Percentiles rank a stretch among this genome's conserved stretches.
These are phyloP conservation scores for Oropetium thomaeum DNA, from an alignment of 176 grass and related monocot genomes.

Conservation along the genomic window DNA sequence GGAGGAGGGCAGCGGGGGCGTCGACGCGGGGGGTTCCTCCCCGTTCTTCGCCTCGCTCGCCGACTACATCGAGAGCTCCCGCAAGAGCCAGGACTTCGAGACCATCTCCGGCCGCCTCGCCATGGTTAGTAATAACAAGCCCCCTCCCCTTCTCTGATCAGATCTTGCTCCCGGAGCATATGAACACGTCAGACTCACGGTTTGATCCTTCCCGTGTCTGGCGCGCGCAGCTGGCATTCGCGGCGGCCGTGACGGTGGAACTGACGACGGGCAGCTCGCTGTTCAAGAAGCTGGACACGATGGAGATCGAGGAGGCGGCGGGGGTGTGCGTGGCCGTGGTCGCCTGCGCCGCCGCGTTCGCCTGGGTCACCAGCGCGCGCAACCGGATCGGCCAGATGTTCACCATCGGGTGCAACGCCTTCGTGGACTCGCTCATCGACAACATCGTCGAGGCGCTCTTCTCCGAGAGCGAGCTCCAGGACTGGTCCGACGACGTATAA, in stretches of 20 bases:
- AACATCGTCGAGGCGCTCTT: conserved; percentile 93
- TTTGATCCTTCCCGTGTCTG: not conserved
- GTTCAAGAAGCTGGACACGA: conserved; percentile 89
- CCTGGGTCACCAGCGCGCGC: conserved; percentile 70
- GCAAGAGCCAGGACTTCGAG: conserved; percentile 93
- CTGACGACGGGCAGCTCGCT: conserved; percentile 79
- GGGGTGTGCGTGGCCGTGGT: conserved; percentile 73
- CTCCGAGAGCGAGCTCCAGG: conserved; percentile 63
- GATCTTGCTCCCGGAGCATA: too few relatives aligned
- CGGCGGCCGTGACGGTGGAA: conserved; percentile 69
- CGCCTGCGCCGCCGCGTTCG: conserved; percentile 67
- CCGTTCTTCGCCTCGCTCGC: conserved; percentile 89
- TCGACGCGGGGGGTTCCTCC: conserved; percentile 22
- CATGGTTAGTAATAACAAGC: conserved; percentile 65
- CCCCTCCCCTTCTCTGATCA: too few relatives aligned
- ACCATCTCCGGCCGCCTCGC: conserved; percentile 91
- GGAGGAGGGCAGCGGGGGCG: not conserved
- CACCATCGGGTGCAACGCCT: conserved; percentile 69
- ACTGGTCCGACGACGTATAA: conserved; percentile 84
- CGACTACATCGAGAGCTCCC: conserved; percentile 90
- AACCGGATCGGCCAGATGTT: conserved; percentile 82
- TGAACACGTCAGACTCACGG: not conserved
- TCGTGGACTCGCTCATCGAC: conserved; percentile 92
- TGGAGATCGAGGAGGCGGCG: conserved; percentile 75
- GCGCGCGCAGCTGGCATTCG: conserved; percentile 55